A percentile compares a stretch with the other conserved stretches of the same genome.
phyloP scores from a whole-genome alignment of 441 rosid genomes.

The Omphalea diandra region DNA sequence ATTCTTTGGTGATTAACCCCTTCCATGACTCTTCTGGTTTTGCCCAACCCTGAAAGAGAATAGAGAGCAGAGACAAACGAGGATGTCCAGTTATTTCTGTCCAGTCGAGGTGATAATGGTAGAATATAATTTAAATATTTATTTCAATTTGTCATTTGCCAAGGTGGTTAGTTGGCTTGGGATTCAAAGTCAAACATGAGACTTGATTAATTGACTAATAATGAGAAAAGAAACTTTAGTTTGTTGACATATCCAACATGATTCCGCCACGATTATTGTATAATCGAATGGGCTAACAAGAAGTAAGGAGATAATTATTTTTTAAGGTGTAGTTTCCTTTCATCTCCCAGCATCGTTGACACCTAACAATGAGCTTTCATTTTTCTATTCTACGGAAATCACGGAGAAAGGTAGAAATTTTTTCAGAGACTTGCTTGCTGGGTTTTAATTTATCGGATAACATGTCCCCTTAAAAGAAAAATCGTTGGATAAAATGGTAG shows the following conservation, averaged over 20 bases:
- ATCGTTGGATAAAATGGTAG: too few relatives aligned
- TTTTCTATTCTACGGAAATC: too few relatives aligned
- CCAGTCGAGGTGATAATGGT: neutral
- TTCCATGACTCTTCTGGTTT: conserved; percentile 10
- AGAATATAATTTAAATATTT: neutral
- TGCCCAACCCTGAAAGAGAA: neutral
- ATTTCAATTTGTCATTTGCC: neutral
- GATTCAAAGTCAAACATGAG: neutral
- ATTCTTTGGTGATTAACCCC: conserved; percentile 43
- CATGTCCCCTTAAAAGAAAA: too few relatives aligned
- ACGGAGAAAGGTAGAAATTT: too few relatives aligned
- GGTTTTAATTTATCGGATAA: too few relatives aligned
- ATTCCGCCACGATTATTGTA: neutral
- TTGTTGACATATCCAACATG: neutral
- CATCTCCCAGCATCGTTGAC: too few relatives aligned
- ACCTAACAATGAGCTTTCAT: too few relatives aligned
- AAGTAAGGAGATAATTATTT: too few relatives aligned
- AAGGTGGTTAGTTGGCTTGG: neutral
- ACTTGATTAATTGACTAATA: neutral
- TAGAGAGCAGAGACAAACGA: neutral
- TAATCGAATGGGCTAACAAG: too few relatives aligned
- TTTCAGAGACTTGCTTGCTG: too few relatives aligned
- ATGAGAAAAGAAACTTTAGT: neutral
- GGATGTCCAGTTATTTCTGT: neutral
- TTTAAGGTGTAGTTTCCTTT: too few relatives aligned